phyloP scores from a whole-genome alignment of 2,329 filamentous ascomycete species.

The Thyridium curvatum region DNA sequence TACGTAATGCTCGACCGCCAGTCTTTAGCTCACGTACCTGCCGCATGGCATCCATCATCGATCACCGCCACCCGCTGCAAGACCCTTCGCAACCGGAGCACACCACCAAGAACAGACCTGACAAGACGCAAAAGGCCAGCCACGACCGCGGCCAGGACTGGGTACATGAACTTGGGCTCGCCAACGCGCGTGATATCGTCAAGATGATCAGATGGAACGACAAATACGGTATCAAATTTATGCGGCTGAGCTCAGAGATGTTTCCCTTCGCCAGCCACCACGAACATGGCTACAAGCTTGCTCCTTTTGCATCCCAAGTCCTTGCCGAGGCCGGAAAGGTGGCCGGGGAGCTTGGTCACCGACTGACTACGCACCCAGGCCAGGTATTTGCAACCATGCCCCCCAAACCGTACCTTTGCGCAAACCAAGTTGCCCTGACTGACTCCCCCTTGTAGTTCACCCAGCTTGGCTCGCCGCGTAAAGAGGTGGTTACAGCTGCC shows the following conservation, averaged over 20 bases:
- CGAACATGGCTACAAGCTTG: constrained; percentile 79
- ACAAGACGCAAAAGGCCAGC: constrained; percentile 64
- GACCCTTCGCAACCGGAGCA: constrained; percentile 74
- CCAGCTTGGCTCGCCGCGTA: constrained; percentile 77
- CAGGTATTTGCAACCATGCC: constrained; percentile 42
- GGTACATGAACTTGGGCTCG: constrained; percentile 69
- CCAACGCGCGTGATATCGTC: constrained; percentile 74
- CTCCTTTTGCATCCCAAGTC: constrained; percentile 73
- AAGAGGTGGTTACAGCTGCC: constrained; percentile 69
- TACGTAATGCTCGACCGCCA: constrained; percentile 72
- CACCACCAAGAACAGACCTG: constrained; percentile 77
- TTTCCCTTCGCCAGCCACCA: constrained; percentile 91
- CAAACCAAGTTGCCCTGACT: not conserved
- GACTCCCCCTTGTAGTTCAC: constrained; percentile 55
- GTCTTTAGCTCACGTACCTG: constrained; percentile 91
- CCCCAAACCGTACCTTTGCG: not conserved
- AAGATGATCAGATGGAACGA: constrained; percentile 93
- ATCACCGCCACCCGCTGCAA: constrained; percentile 75
- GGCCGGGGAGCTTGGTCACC: constrained; percentile 71
- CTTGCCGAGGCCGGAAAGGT: constrained; percentile 72
- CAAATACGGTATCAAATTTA: constrained; percentile 83
- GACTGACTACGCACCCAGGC: constrained; percentile 85
- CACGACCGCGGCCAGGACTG: constrained; percentile 62
- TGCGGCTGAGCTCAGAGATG: constrained; percentile 92
- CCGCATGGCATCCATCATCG: constrained; percentile 82